Evolutionary conservation across 441 rosid genomes (phyloP).

Genomic region (Gossypium aridum): DNA sequence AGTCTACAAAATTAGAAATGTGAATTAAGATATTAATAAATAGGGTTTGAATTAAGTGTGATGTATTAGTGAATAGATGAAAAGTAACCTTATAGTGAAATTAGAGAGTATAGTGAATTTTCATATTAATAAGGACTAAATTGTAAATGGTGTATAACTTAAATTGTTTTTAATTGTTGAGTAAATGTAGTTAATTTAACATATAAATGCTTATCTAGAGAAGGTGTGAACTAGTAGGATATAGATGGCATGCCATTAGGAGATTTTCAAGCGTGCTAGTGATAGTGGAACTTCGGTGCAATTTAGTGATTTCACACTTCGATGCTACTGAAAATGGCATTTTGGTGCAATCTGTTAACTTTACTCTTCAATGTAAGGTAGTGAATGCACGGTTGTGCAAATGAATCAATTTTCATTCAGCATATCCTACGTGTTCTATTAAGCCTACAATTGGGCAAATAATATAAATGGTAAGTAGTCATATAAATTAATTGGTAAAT

Average conservation of each 20-base stretch:
- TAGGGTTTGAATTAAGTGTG: neutral
- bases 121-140: neutral
- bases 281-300: neutral
- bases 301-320: neutral
- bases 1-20: neutral
- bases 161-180: too few relatives aligned
- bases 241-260: neutral
- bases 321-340: neutral
- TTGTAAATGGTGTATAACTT: neutral
- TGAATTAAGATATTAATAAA: too few relatives aligned
- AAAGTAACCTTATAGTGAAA: neutral
- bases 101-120: neutral
- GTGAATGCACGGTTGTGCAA: neutral
- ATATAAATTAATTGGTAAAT: neutral
- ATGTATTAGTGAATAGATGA: neutral
- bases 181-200: neutral
- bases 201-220: too few relatives aligned
- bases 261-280: neutral
- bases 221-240: neutral
- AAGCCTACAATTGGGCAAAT: neutral
- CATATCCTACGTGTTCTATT: neutral
- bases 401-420: neutral
- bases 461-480: neutral
- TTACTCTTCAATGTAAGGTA: neutral
- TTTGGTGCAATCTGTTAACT: neutral